Evolutionary conservation across 2,329 filamentous ascomycete species (phyloP).

Genomic region (Pseudogymnoascus sp.): DNA sequence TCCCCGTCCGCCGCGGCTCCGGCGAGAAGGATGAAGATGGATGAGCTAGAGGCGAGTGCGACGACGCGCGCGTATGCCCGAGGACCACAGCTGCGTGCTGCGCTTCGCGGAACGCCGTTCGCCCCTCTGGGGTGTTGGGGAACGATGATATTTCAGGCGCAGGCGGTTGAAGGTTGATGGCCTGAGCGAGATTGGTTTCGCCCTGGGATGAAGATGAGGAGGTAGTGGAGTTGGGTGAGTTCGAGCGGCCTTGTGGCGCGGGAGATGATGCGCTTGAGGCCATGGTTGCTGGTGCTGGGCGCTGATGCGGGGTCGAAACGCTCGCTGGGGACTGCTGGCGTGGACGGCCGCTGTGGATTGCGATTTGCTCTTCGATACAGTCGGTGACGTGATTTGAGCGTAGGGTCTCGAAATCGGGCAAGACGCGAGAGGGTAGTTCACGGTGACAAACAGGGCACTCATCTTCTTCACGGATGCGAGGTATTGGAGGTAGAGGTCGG

Average conservation of each 20-base stretch:
- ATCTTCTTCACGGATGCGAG: conserved; percentile 60
- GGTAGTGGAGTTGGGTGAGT: conserved; percentile 11
- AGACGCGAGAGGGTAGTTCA: conserved; percentile 54
- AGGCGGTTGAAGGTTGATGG: conserved; percentile 9
- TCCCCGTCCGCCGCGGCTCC: conserved; percentile 43
- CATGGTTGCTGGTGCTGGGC: conserved; percentile 10
- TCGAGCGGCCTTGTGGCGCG: conserved; percentile 8
- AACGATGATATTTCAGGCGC: not conserved
- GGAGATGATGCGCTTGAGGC: conserved; percentile 18
- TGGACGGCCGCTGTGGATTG: conserved; percentile 12
- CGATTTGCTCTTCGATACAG: conserved; percentile 39
- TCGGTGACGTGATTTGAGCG: conserved; percentile 51
- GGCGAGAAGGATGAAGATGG: not conserved
- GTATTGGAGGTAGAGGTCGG: conserved; percentile 18
- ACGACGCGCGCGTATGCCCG: conserved; percentile 8
- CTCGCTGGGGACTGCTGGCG: conserved; percentile 11
- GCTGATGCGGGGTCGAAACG: conserved; percentile 14
- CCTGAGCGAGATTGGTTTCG: not conserved
- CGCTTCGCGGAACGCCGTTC: conserved; percentile 19
- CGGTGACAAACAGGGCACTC: conserved; percentile 70
- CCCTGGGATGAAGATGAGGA: conserved; percentile 14
- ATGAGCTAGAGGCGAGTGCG: not conserved
- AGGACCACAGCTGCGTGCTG: conserved; percentile 20
- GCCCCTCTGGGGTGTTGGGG: conserved; percentile 18
- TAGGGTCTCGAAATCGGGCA: conserved; percentile 46